Percentiles rank a stretch among this genome's conserved stretches.
These are phyloP conservation scores for Creolimax fragrantissima DNA, from an alignment of 78 protist genomes.

Conservation along the genomic window DNA sequence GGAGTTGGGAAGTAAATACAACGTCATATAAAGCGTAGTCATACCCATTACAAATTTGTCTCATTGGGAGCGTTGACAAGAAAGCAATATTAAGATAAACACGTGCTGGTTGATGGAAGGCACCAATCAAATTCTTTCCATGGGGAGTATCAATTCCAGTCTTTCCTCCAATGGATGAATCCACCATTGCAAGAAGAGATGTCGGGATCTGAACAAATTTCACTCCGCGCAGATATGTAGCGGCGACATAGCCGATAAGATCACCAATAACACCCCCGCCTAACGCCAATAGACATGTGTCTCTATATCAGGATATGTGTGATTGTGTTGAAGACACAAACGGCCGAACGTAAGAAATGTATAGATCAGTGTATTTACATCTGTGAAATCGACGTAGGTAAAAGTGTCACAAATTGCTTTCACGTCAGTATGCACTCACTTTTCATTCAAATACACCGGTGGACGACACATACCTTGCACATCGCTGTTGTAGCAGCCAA, in stretches of 20 bases:
- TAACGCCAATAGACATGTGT: constrained; percentile 47
- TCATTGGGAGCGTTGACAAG: constrained; percentile 40
- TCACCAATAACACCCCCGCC: constrained; percentile 83
- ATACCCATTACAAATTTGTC: constrained; percentile 49
- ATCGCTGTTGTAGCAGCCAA: constrained; percentile 37
- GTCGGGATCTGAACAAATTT: constrained; percentile 62
- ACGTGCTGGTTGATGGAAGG: constrained; percentile 68
- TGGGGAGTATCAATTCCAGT: constrained; percentile 49
- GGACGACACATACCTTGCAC: background rate
- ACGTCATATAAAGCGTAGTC: no score
- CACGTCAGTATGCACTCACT: no score
- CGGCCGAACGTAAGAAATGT: no score
- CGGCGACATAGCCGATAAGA: constrained; percentile 58
- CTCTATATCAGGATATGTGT: constrained; percentile 27
- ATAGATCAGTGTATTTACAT: no score
- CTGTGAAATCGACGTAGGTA: no score
- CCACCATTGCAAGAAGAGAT: constrained; percentile 69
- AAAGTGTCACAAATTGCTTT: background rate
- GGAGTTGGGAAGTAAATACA: no score
- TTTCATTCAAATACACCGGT: no score
- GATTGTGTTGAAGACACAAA: no score
- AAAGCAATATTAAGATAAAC: constrained; percentile 35
- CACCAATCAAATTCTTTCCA: constrained; percentile 75
- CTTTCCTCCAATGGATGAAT: constrained; percentile 65
- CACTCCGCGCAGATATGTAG: constrained; percentile 69